Conservation (phyloP, 352 stramenopile species). For the Globisporangium ultimum region DNA sequence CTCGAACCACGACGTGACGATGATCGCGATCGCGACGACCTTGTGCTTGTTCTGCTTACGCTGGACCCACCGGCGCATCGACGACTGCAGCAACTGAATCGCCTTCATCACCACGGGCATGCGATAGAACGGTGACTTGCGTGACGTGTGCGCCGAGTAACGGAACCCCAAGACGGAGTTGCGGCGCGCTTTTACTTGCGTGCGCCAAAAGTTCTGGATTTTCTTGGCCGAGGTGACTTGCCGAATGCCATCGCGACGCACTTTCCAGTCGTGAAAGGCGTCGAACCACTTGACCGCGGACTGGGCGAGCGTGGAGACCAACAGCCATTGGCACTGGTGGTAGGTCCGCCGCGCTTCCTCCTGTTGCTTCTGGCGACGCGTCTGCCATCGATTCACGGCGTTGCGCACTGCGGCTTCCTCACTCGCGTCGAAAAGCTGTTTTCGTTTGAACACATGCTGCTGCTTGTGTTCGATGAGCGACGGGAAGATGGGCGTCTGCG, state of each 20-base stretch:
- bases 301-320: slow-evolving; percentile 37
- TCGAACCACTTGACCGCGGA: slow-evolving; percentile 33
- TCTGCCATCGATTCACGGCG: slow-evolving; percentile 54
- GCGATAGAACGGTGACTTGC: slow-evolving; percentile 42
- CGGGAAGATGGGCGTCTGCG: slow-evolving; percentile 52
- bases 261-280: slow-evolving; percentile 41
- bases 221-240: slow-evolving; percentile 46
- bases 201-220: slow-evolving; percentile 56
- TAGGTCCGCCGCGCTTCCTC: slow-evolving; percentile 30
- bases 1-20: slow-evolving; percentile 73
- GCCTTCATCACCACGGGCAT: slow-evolving; percentile 47
- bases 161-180: slow-evolving; percentile 22
- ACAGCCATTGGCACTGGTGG: slow-evolving; percentile 54
- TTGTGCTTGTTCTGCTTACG: slow-evolving; percentile 21
- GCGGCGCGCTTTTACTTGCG: slow-evolving; percentile 20
- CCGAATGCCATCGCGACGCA: slow-evolving; percentile 28
- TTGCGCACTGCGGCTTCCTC: slow-evolving; percentile 33
- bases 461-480: slow-evolving; percentile 50
- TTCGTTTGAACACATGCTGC: slow-evolving; percentile 41
- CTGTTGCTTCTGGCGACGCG: slow-evolving; percentile 29
- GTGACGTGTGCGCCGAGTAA: slow-evolving; percentile 17
- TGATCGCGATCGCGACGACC: slow-evolving; percentile 31
- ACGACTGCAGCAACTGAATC: slow-evolving; percentile 34
- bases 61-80: slow-evolving; percentile 39
- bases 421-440: slow-evolving; percentile 42